A percentile compares a stretch with the other conserved stretches of the same genome.
phyloP scores from a whole-genome alignment of 2,329 filamentous ascomycete species.

The Trichophaea hybrida region DNA sequence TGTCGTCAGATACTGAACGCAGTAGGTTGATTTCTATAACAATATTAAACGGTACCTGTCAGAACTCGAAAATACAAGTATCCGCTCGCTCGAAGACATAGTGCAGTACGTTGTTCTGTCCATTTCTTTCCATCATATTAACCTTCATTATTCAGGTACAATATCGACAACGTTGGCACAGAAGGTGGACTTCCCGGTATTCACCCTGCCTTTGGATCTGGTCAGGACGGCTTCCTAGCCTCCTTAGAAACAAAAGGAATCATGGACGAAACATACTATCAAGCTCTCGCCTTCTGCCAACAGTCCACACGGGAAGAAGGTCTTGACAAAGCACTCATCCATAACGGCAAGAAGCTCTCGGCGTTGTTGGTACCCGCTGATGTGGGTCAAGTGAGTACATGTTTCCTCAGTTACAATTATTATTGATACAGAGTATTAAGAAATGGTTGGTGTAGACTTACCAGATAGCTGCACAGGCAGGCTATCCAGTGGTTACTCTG shows the following conservation, averaged over 20 bases:
- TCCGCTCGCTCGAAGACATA: conserved; percentile 49
- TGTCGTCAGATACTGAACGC: too few species aligned
- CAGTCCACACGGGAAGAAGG: conserved; percentile 45
- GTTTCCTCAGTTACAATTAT: too few species aligned
- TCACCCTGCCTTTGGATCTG: conserved; percentile 51
- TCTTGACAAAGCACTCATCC: conserved; percentile 51
- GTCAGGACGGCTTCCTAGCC: conserved; percentile 57
- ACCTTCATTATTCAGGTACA: conserved; percentile 33
- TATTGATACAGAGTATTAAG: too few species aligned
- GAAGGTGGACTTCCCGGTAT: conserved; percentile 48
- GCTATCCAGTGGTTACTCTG: conserved; percentile 58
- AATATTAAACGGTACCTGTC: conserved; percentile 35
- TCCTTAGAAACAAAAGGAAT: conserved; percentile 46
- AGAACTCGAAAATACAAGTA: conserved; percentile 46
- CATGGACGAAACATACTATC: conserved; percentile 49
- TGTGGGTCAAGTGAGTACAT: conserved; percentile 41
- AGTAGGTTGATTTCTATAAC: conserved; percentile 47
- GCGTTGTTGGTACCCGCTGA: conserved; percentile 55
- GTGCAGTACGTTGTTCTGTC: conserved; percentile 31
- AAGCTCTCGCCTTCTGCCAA: conserved; percentile 48
- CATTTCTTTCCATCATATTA: too few species aligned
- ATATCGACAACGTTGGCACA: conserved; percentile 47
- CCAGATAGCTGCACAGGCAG: conserved; percentile 59
- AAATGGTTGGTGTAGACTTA: conserved; percentile 29
- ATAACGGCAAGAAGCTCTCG: conserved; percentile 36